phyloP scores from a whole-genome alignment of 176 grass and related monocot genomes.

The Tillandsia leiboldiana region DNA sequence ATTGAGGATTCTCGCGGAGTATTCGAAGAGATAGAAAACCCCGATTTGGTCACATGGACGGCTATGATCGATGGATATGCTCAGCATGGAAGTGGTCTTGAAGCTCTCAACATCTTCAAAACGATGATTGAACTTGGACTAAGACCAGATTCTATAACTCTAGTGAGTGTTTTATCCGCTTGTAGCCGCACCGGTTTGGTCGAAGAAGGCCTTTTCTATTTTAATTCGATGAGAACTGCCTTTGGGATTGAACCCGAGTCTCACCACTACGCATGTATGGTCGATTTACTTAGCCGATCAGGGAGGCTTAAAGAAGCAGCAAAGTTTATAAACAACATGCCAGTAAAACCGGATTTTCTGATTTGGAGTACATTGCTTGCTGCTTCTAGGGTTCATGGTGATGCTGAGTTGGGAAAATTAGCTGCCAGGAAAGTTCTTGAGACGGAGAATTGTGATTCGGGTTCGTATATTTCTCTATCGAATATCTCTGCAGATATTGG shows the following conservation, averaged over 20 bases:
- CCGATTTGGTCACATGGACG: conserved; percentile 71
- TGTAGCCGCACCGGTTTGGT: conserved; percentile 54
- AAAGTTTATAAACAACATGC: conserved; percentile 52
- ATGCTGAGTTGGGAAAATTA: conserved; percentile 42
- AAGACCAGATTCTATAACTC: conserved; percentile 40
- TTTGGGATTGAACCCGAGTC: conserved; percentile 42
- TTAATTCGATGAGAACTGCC: conserved; percentile 53
- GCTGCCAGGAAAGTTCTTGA: conserved; percentile 43
- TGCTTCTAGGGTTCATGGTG: conserved; percentile 64
- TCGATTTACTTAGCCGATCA: conserved; percentile 66
- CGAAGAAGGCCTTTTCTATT: conserved; percentile 46
- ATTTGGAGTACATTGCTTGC: conserved; percentile 71
- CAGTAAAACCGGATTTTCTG: conserved; percentile 43
- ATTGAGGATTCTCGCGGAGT: conserved; percentile 52
- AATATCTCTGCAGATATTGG: conserved; percentile 55
- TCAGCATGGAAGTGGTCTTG: conserved; percentile 48
- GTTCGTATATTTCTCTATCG: conserved; percentile 40
- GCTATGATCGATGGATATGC: conserved; percentile 71
- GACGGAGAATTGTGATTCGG: conserved; percentile 32
- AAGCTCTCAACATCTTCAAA: conserved; percentile 48
- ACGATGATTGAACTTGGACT: conserved; percentile 42
- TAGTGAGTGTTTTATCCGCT: conserved; percentile 61
- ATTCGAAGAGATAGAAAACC: conserved; percentile 52
- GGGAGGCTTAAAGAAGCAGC: conserved; percentile 50
- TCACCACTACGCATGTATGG: conserved; percentile 61